These are phyloP conservation scores for Exutisphaerella laricina DNA, from an alignment of 2,329 filamentous ascomycete genomes.

Conservation along the genomic window DNA sequence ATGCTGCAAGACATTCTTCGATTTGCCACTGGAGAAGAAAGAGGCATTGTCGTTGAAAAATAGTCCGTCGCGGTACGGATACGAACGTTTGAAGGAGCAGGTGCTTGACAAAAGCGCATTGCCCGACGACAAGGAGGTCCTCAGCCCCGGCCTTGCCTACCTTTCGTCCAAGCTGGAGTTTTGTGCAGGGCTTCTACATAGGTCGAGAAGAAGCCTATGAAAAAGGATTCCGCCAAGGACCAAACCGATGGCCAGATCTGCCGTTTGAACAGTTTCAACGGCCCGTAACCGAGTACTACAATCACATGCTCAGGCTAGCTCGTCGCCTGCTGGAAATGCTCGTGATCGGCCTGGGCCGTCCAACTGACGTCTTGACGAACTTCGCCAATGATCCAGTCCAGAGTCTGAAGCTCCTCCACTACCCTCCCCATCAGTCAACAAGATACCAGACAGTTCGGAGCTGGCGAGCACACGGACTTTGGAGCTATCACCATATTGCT, in stretches of 20 bases:
- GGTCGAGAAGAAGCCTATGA: constrained; percentile 27
- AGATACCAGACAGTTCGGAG: constrained; percentile 21
- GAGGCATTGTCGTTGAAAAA: constrained; percentile 21
- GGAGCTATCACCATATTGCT: constrained; percentile 45
- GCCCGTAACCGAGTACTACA: constrained; percentile 18
- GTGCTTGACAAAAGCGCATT: constrained; percentile 17
- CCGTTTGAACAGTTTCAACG: constrained; percentile 30
- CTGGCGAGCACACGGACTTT: constrained; percentile 31
- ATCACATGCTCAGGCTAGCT: constrained; percentile 19
- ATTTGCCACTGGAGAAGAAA: constrained; percentile 18
- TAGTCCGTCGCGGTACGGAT: constrained; percentile 20
- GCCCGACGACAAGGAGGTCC: constrained; percentile 22
- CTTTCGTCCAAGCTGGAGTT: neutral
- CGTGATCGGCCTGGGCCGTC: constrained; percentile 19
- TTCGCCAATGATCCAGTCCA: constrained; percentile 27
- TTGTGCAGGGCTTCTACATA: constrained; percentile 26
- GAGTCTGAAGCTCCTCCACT: constrained; percentile 27
- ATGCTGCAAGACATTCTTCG: constrained; percentile 19
- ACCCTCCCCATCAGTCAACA: constrained; percentile 18
- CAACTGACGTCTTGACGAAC: constrained; percentile 18
- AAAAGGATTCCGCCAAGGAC: constrained; percentile 29
- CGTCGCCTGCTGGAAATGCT: constrained; percentile 21
- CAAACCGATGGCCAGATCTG: constrained; percentile 40
- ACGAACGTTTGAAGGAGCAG: constrained; percentile 16
- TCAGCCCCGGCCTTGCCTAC: no score